Base-by-base conservation (phyloP, 2,329 filamentous ascomycete genomes). In the Curvularia sp. region DNA sequence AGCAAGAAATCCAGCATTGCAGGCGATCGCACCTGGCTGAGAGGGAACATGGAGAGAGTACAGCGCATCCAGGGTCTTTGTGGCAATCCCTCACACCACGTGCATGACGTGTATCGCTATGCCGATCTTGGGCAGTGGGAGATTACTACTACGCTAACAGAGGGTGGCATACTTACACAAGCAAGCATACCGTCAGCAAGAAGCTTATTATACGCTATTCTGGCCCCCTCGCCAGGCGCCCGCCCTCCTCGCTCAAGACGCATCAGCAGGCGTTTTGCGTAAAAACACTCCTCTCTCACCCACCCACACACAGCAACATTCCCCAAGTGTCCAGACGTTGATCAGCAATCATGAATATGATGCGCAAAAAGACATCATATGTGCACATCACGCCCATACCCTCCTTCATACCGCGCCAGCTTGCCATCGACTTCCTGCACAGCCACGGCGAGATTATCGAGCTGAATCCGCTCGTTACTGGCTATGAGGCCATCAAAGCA, bases 371-470 rank as follows among this genome's bases (percentile, higher is more conserved):
- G 72, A 84, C 86, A 62, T 81, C 82, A 25, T 88, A 89, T 74
- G 90, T 87, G 25, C 84, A 89, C 64, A 84, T 90, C 72, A 91
- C 88, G 56, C 87, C 88, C 45, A 89, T 91, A 49, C 88, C 88
- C 30, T 81, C 82, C 70, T 88, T 87, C 75, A 89, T 91, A 63
- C 88, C 88, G 18, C 87, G 88, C 60, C 87, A 90, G 74, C 82
- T 91, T 53, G 88, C 88, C 65, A 83, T 91, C 77, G 88, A 90
- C 72, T 89, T 91, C 72, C 84, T 91, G 56, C 88, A 90, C 74
- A 85, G 85, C 63, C 88, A 90, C 75, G 83, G 84, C 73, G 88
- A 91, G 71, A 85, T 90, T 74, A 90, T 90, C 78, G 87, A 85
- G 32, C 78, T 91, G 60, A 90, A 90, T 68, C 88, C 88, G 3